Base-by-base conservation (phyloP, 495 filamentous ascomycete genomes). In the Daldinia loculata region DNA sequence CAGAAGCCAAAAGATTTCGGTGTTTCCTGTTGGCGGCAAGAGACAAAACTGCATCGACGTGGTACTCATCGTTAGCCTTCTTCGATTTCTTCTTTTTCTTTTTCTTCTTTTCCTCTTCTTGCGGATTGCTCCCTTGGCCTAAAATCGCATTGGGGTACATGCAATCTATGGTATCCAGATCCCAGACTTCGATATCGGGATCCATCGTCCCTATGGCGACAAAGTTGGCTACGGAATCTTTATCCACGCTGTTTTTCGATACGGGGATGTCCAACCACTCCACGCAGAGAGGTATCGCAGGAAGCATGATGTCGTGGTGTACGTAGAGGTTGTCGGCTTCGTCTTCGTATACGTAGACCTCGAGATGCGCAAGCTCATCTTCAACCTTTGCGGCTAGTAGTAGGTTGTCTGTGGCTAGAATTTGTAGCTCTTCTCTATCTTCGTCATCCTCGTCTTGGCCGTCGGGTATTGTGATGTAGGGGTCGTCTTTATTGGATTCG, bases 301-400 rank as follows among this genome's bases (percentile, higher is more conserved):
- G 95, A 43, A 99, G 89, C 95, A 99, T 98, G 73, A 99, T 97
- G 76, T 99, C 95, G 84, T 99, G 96, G 82, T 99, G 95, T 9
- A 98, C 94, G 78, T 98, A 99, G 39, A 99, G 89, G 79, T 99
- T 98, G 76, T 97, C 95, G 9, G 89, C 93, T 61, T 78, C 82
- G 75, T 98, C 96, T 80, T 99, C 96, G 79, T 99, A 99, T 30
- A 99, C 93, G 78, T 98, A 98, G 50, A 98, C 89, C 77, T 98
- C 96, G 19, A 99, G 86, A 81, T 98, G 94, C 27, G 95, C 93
- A 27, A 99, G 91, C 72, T 98, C 95, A 70, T 99, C 95, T 80
- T 99, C 95, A 19, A 97, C 87, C 84, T 96, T 95, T 69, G 93
- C 94, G 15, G 94, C 91, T 55, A 99, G 82, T 24, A 99, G 79